Base-by-base conservation (phyloP, 257 asterid species). In the Nicotiana tomentosiformis region DNA sequence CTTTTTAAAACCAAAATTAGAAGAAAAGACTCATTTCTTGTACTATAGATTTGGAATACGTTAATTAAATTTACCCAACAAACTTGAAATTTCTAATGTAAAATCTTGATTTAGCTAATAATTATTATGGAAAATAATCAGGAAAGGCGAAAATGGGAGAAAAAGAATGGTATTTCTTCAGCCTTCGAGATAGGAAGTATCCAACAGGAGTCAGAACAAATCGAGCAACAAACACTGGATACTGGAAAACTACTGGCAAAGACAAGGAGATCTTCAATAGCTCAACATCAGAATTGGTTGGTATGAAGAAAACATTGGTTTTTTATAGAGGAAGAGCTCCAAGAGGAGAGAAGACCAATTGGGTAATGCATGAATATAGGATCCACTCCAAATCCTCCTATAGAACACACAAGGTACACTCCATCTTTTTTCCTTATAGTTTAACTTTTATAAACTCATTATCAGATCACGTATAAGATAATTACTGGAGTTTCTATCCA, bases 291-390 rank as follows among this genome's bases (percentile, higher is more conserved):
- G 99, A 93, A 83, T 55, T 91, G 81, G 96, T 92, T 4, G 99
- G 99, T 11, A 91, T 95, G 98, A 95, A 95, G 94, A 95, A 95
- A 83, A 95, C 99, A 0, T 84, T 95, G 89, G 98, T 95, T 39
- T 95, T 95, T 46, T 95, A 95, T 84, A 87, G 66, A 87, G 99
- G 99, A 83, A 91, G 99, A 86, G 99, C 99, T 58, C 98, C 99
- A 0, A 89, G 98, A 85, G 99, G 99, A 7, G 99, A 95, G 72
- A 95, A 95, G 77, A 86, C 92, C 39, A 95, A 95, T 81, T 95
- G 99, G 99, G 99, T 95, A 77, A 93, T 94, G 98, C 99, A 94
- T 88, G 99, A 95, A 86, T 95, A 93, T 90, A 94, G 99, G 16
- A 86, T 91, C 78, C 97, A 94, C 82, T 91, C 98, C 20, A 93